A percentile compares a stretch with the other conserved stretches of the same genome.
Evolutionary conservation across 1,284 basidiomycete species (phyloP).

Genomic region (Blastosporella zonata): DNA sequence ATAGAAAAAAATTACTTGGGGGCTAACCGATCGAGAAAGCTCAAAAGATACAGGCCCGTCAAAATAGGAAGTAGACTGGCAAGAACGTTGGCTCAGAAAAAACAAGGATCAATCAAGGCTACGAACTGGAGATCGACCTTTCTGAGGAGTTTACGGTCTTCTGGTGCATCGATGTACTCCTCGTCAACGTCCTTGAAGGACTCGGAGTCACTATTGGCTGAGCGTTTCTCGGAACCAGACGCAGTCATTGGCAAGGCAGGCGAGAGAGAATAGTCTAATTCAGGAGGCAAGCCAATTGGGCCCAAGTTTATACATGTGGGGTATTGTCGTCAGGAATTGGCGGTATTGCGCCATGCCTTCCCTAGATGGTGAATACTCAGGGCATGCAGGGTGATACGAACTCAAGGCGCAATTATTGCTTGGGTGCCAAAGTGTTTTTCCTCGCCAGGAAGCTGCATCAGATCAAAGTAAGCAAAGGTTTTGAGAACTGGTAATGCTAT

Average conservation of each 20-base stretch:
- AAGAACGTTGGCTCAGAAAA: neutral
- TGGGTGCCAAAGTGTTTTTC: too few relatives aligned
- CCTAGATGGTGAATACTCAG: constrained; percentile 3
- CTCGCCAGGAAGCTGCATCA: too few relatives aligned
- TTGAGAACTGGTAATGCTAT: too few relatives aligned
- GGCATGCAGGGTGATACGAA: neutral
- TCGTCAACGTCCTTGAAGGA: neutral
- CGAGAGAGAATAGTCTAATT: neutral
- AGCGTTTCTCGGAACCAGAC: constrained; percentile 23
- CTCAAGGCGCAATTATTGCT: too few relatives aligned
- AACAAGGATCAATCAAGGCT: neutral
- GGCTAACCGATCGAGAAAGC: constrained; percentile 61
- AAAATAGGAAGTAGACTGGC: constrained; percentile 49
- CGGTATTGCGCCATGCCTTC: constrained; percentile 18
- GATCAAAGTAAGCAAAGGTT: too few relatives aligned
- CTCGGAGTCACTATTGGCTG: constrained; percentile 20
- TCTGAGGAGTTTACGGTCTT: constrained; percentile 39
- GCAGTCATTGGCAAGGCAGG: constrained; percentile 17
- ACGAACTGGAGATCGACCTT: constrained; percentile 43
- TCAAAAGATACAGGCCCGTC: constrained; percentile 62
- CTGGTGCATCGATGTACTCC: constrained; percentile 27
- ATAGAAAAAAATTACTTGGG: neutral
- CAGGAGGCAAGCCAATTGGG: too few relatives aligned
- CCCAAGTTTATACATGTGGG: constrained; percentile 1
- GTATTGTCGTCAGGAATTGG: constrained; percentile 9